Evolutionary conservation across 768 basidiomycete species (phyloP), one percentile per base, ranked within the genome.

Genomic region (Lentinula boryana): DNA sequence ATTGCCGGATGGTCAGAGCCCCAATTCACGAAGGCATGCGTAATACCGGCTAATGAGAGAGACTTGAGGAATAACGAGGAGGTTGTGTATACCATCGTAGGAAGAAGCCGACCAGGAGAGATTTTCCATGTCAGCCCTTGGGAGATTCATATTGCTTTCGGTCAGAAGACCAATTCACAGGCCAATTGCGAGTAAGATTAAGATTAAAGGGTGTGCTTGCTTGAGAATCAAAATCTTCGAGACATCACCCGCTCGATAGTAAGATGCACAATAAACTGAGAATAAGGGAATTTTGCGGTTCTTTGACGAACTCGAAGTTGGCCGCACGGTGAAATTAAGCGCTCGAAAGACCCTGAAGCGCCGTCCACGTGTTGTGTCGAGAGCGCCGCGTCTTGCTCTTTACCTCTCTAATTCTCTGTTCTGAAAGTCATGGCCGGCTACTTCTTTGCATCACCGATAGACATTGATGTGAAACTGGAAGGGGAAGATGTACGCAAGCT

Each of bases 361-460:
- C 35, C 36, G 12, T 3, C 8, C 23, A 21, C 36, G 36, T 40
- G 35, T 10, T 41, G 35, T 36, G 51, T 27, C 27, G 27, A 27
- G 27, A 27, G 27, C 27, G 27, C 52, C 13, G n/a, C 23, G 8
- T 3, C 27, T 51, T 53, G 31, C 27, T n/a, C 54, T 51, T 16
- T 13, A 32, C 5, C n/a, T 12, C n/a, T 33, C 9, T 9, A 7
- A 15, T 5, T 18, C 6, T 27, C 27, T 27, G 27, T 27, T 27
- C 27, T 27, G 27, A 7, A 23, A 1, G 8, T 36, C 57, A 91
- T 91, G 89, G 88, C 95, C 50, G 87, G 90, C 2, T 95, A 91
- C 75, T 96, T 97, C 80, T 97, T 97, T 71, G 83, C 87, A 51
- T 89, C 89, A 6, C 91, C 94, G 2, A 85, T 98, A 63, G 95